These are phyloP conservation scores for Lanmaoa rubissima DNA, from an alignment of 768 basidiomycete genomes.

Conservation along the genomic window DNA sequence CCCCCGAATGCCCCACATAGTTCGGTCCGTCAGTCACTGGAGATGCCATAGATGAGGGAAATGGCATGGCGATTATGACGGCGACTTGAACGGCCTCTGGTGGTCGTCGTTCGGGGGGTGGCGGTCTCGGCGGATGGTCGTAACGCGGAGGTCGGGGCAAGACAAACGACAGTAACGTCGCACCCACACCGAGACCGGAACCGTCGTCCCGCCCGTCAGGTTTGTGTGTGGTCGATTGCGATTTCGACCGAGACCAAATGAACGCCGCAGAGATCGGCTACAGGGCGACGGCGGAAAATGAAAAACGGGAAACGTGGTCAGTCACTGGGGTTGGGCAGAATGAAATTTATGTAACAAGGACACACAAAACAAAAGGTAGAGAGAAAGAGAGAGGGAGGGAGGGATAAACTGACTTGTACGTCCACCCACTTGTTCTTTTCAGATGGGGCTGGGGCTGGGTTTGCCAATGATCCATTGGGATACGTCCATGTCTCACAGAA, in stretches of 20 bases:
- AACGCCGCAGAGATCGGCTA: slow-evolving; percentile 26
- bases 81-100: slow-evolving; percentile 38
- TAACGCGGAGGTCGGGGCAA: slow-evolving; percentile 1
- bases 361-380: too few species aligned
- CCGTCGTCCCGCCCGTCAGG: neutral
- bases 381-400: neutral
- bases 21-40: neutral
- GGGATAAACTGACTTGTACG: slow-evolving; percentile 25
- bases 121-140: slow-evolving; percentile 8
- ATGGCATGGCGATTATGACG: slow-evolving; percentile 50
- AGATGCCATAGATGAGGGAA: slow-evolving; percentile 1
- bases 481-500: slow-evolving; percentile 23
- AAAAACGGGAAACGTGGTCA: neutral
- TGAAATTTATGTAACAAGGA: neutral
- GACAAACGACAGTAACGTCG: slow-evolving; percentile 7
- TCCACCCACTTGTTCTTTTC: slow-evolving; percentile 10
- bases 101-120: slow-evolving; percentile 7
- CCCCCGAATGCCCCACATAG: slow-evolving; percentile 8
- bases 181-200: neutral
- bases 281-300: neutral
- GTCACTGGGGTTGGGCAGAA: too few species aligned
- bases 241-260: slow-evolving; percentile 17
- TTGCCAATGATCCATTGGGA: neutral
- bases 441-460: neutral
- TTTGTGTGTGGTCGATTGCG: neutral